A percentile compares a stretch with the other conserved stretches of the same genome.
phyloP scores from a whole-genome alignment of 345 rosid genomes.

The Kernera saxatilis region DNA sequence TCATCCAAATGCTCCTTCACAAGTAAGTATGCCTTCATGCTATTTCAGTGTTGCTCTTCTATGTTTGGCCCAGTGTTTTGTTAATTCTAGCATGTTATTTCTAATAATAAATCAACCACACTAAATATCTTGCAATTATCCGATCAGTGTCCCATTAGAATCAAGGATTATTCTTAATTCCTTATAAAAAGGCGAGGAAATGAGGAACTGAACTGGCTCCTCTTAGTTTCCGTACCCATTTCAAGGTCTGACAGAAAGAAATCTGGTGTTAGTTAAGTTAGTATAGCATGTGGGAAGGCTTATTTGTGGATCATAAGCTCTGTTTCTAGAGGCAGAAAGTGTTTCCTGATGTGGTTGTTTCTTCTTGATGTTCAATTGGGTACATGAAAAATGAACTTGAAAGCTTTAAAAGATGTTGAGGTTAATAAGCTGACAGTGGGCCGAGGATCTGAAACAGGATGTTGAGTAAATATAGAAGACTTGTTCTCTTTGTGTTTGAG shows the following conservation, averaged over 20 bases:
- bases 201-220: not conserved
- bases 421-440: not conserved
- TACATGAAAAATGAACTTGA: not conserved
- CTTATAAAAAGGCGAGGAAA: not conserved
- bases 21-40: constrained; percentile 41
- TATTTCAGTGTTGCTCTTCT: not conserved
- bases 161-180: not conserved
- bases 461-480: no score
- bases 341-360: not conserved
- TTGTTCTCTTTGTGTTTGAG: not conserved
- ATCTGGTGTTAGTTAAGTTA: not conserved
- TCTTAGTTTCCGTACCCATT: not conserved
- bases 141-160: not conserved
- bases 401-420: not conserved
- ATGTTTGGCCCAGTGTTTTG: not conserved
- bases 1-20: constrained; percentile 58
- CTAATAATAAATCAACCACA: not conserved
- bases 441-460: not conserved
- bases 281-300: not conserved
- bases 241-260: not conserved
- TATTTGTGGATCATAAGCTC: not conserved
- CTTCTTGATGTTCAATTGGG: not conserved
- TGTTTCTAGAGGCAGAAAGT: not conserved
- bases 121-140: not conserved
- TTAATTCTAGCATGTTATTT: not conserved